A percentile compares a stretch with the other conserved stretches of the same genome.
phyloP scores from a whole-genome alignment of 1,284 basidiomycete species.

The Wallemia mellicola region DNA sequence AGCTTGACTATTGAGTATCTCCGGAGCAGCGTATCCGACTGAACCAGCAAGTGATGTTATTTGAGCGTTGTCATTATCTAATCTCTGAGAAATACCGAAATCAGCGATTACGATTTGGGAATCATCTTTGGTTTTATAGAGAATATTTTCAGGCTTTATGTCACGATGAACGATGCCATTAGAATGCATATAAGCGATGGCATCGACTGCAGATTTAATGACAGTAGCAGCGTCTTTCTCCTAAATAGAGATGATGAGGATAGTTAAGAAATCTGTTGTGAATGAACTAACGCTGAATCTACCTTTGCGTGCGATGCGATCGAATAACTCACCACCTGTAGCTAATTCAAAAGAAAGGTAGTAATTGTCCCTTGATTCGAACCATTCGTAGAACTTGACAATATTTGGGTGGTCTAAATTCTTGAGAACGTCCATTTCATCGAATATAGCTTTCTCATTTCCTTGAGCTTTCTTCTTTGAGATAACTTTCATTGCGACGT shows the following conservation, averaged over 20 bases:
- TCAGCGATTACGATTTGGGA: conserved; percentile 74
- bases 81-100: conserved; percentile 86
- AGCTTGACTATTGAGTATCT: conserved; percentile 50
- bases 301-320: conserved; percentile 45
- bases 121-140: conserved; percentile 45
- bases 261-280: background rate
- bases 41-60: conserved; percentile 58
- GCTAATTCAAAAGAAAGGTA: conserved; percentile 78
- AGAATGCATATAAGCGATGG: conserved; percentile 10
- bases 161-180: background rate
- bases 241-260: background rate
- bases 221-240: conserved; percentile 3
- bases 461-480: conserved; percentile 73
- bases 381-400: conserved; percentile 76
- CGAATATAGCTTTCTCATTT: conserved; percentile 51
- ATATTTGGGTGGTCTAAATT: conserved; percentile 67
- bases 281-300: conserved; percentile 35
- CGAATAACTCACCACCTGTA: conserved; percentile 63
- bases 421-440: conserved; percentile 66
- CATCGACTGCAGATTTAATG: conserved; percentile 4
- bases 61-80: conserved; percentile 44
- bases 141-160: conserved; percentile 61
- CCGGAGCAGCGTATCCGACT: conserved; percentile 80
- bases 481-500: conserved; percentile 44
- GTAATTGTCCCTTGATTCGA: conserved; percentile 67